Evolutionary conservation across 108 stramenopile species (phyloP).

Genomic region (Cyclotella sp.): DNA sequence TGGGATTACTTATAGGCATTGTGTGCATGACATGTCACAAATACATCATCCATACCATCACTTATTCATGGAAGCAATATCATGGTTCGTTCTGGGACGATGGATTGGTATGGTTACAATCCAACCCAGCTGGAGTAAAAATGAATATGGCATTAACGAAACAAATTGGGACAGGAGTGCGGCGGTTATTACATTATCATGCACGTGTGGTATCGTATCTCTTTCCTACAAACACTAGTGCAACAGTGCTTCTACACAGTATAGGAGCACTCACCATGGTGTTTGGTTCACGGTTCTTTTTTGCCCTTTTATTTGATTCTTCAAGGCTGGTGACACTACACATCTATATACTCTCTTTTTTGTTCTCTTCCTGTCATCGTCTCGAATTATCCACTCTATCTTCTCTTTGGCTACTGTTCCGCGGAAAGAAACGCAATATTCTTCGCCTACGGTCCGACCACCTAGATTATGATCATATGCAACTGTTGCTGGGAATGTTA

Average conservation of each 20-base stretch:
- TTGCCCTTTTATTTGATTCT: conserved; percentile 67
- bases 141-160: conserved; percentile 77
- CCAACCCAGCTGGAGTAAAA: conserved; percentile 85
- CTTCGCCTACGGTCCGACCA: conserved; percentile 86
- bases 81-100: conserved; percentile 33
- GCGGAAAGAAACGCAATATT: conserved; percentile 91
- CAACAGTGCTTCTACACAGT: background rate
- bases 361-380: conserved; percentile 55
- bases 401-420: conserved; percentile 86
- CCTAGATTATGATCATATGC: conserved; percentile 86
- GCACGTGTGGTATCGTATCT: conserved; percentile 16
- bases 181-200: conserved; percentile 39
- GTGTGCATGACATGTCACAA: conserved; percentile 7
- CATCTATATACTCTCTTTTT: conserved; percentile 49
- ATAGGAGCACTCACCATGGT: conserved; percentile 20
- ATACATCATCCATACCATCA: conserved; percentile 13
- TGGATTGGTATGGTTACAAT: conserved; percentile 67
- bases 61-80: conserved; percentile 3
- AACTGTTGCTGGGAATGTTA: conserved; percentile 85
- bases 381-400: conserved; percentile 64
- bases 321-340: conserved; percentile 62
- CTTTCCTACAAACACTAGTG: background rate
- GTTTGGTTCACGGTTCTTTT: conserved; percentile 45
- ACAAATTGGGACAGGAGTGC: conserved; percentile 59
- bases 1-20: conserved; percentile 30